Evolutionary conservation across 495 filamentous ascomycete species (phyloP).

Genomic region (Aspergillus incahuasiensis): DNA sequence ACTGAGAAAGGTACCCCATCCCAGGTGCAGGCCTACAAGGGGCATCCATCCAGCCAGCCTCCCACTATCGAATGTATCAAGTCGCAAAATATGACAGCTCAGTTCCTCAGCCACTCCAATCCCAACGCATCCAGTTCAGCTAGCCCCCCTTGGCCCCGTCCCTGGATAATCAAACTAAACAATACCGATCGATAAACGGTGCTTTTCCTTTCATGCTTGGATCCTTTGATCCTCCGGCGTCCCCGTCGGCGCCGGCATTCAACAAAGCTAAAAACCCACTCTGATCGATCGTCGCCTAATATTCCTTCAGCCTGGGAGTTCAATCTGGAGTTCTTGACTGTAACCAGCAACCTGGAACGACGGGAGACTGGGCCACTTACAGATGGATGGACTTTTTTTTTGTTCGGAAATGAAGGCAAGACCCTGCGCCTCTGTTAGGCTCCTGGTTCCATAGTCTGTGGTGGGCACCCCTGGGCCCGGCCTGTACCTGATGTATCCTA

Average conservation of each 20-base stretch:
- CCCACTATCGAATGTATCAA: not conserved
- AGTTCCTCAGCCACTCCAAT: not conserved
- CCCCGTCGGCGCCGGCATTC: too few relatives aligned
- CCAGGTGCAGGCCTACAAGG: not conserved
- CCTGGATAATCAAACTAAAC: not conserved
- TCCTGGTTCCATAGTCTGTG: not conserved
- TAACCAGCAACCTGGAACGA: not conserved
- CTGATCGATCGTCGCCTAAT: conserved; percentile 1
- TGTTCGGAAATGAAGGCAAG: not conserved
- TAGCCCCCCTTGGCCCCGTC: not conserved
- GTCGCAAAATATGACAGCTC: not conserved
- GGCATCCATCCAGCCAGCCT: not conserved
- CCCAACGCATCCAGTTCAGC: not conserved
- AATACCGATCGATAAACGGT: not conserved
- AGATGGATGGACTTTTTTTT: not conserved
- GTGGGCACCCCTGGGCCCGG: too few relatives aligned
- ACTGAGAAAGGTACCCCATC: too few relatives aligned
- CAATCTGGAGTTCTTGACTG: not conserved
- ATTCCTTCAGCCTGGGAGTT: not conserved
- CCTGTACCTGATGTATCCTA: not conserved
- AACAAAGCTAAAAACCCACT: not conserved
- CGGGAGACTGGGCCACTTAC: not conserved
- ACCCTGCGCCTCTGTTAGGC: not conserved
- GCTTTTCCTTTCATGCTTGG: not conserved
- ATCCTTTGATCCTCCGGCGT: not conserved